Evolutionary conservation across 352 stramenopile genomes (phyloP), one percentile per base, ranked within the genome.

Genomic region (Phytophthora brassicae): DNA sequence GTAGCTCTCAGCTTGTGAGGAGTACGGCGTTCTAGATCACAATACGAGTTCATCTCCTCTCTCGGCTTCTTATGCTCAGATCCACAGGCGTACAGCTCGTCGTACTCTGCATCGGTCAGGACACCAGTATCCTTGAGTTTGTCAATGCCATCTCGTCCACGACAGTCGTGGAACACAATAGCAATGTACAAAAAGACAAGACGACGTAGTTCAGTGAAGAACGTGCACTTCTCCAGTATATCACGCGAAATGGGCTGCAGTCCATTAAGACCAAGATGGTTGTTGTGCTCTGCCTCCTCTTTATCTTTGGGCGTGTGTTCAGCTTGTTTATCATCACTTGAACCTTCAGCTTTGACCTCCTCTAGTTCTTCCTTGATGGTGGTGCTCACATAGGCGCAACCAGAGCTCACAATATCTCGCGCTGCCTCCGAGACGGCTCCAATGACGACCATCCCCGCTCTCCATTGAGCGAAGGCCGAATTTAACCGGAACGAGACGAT

Each of bases 101-200:
- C 77, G 47, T 85, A 89, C 60, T 89, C 80, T 31, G 70, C 79
- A 43, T 83, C 66, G 0, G 76, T 84, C 14, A 89, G 53, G 17
- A 89, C 70, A 2, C 70, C 68, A 16, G 75, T 68, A 19, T 77
- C 51, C 43, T 79, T 83, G 52, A 89, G 66, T 46, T 72, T 80
- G 31, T 88, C 77, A 35, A 89, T 86, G 13, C 76, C 80, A 35
- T 89, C 77, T 28, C 74, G 71, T 12, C 77, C 82, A n/a, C 82
- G 77, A 28, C 74, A 89, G 63, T 88, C 79, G 64, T 91, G 82
- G 59, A 91, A 89, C 26, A 91, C 75, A 58, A 91, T 91, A 17
- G 77, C 77, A 35, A 91, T 88, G 69, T 91, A 89, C 24, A 91
- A 47, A 31, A 89, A 91, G 60, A 91, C 82, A 17, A 91, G 70